phyloP scores from a whole-genome alignment of 2,329 filamentous ascomycete species.

The Phaeosphaeriaceae sp. region DNA sequence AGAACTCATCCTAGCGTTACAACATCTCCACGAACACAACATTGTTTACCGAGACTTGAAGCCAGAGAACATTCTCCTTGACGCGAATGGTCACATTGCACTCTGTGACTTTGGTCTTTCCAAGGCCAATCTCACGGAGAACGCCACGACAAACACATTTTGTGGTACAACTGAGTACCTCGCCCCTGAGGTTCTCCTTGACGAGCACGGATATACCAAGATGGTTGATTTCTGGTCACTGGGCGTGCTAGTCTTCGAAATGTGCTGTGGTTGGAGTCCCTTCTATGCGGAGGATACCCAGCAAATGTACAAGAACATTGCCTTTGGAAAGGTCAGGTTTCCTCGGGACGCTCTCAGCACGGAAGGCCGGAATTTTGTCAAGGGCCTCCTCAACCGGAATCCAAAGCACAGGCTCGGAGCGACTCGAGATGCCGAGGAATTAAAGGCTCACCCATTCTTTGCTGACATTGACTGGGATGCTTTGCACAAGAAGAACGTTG shows the following conservation, averaged over 20 bases:
- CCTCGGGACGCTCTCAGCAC: slow-evolving; percentile 92
- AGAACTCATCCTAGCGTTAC: slow-evolving; percentile 91
- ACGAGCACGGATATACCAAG: slow-evolving; percentile 97
- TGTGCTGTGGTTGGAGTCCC: slow-evolving; percentile 99
- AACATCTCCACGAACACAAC: slow-evolving; percentile 94
- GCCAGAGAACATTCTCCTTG: slow-evolving; percentile 94
- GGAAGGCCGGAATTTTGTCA: slow-evolving; percentile 97
- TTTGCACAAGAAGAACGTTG: slow-evolving; percentile 86
- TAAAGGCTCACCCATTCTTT: slow-evolving; percentile 96
- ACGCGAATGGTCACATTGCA: slow-evolving; percentile 97
- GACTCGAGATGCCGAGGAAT: slow-evolving; percentile 86
- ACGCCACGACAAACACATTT: slow-evolving; percentile 98
- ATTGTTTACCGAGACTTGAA: slow-evolving; percentile 98
- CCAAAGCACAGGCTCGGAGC: slow-evolving; percentile 94
- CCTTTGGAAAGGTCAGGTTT: slow-evolving; percentile 97
- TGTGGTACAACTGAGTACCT: slow-evolving; percentile 98
- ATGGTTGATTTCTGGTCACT: slow-evolving; percentile 99
- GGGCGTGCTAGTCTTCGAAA: slow-evolving; percentile 96
- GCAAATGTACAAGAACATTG: slow-evolving; percentile 99
- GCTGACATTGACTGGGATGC: slow-evolving; percentile 91
- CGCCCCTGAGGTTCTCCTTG: slow-evolving; percentile 90
- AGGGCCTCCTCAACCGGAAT: slow-evolving; percentile 95
- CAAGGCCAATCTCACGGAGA: slow-evolving; percentile 95
- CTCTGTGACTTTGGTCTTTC: slow-evolving; percentile 97
- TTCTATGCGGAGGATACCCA: slow-evolving; percentile 99